Base-by-base conservation (phyloP, 2,329 filamentous ascomycete species). In the Aureobasidium sp. region DNA sequence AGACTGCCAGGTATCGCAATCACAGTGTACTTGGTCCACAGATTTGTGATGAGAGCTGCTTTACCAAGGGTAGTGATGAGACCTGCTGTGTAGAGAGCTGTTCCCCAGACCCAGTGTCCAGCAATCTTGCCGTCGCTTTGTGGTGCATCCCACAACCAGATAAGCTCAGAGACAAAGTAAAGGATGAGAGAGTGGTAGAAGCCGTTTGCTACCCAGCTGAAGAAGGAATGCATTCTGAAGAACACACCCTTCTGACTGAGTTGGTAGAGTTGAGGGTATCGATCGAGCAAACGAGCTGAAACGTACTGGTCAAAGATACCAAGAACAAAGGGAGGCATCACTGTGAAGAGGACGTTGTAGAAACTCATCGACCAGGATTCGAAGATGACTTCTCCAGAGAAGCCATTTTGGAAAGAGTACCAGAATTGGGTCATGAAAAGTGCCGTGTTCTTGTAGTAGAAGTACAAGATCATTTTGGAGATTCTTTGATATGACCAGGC, bases 401-500 rank as follows among this genome's bases (percentile, higher is more conserved):
- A 99, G 67, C 90, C 90, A 74, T 99, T 99, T 83, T 96, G 91
- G 79, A 99, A 99, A 0, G 91, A 90, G 76, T 94, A 97, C 91
- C 95, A 99, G 73, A 99, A 99, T 73, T 99, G 95, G 64, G 95
- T 99, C 89, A 99, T 92, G 77, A 97, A 99, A 64, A 99, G 81
- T 22, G 92, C 88, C 67, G 97, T 97, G 77, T 99, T 99, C 82
- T 99, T 99, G 82, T 99, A 99, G 75, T 97, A 99, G 7, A 94
- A 97, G 77, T 96, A 99, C 65, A 99, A 76, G 69, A 99, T 97
- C 63, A 96, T 91, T 78, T 96, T 96, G 82, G 89, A 93, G 72
- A 99, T 88, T 63, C 94, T 89, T 73, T 97, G 93, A 73, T 99
- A 99, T 72, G 91, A 96, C 94, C 94, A 99, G 6, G 92, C 88